Evolutionary conservation across 345 rosid genomes (phyloP).

Genomic region (Geranium brycei): DNA sequence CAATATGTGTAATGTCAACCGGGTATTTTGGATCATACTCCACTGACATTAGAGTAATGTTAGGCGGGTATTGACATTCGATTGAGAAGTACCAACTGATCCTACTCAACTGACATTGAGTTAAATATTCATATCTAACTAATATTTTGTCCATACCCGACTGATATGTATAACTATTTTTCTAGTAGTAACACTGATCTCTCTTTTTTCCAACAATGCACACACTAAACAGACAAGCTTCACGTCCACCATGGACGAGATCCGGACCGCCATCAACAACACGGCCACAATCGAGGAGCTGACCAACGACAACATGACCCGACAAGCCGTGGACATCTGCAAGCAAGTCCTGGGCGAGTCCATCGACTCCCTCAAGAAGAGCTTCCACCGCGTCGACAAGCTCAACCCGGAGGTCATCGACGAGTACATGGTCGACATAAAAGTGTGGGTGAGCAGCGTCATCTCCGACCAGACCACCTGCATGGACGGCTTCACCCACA

Average conservation of each 20-base stretch:
- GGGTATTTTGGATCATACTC: too few relatives aligned
- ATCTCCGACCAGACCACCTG: not conserved
- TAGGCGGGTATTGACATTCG: too few relatives aligned
- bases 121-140: too few relatives aligned
- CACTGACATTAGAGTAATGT: too few relatives aligned
- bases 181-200: too few relatives aligned
- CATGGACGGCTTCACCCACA: not conserved
- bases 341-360: not conserved
- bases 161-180: too few relatives aligned
- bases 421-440: not conserved
- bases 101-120: too few relatives aligned
- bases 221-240: not conserved
- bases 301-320: not conserved
- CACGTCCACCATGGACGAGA: not conserved
- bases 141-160: too few relatives aligned
- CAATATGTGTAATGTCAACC: too few relatives aligned
- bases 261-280: not conserved
- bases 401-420: not conserved
- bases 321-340: not conserved
- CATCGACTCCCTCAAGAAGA: not conserved
- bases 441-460: not conserved
- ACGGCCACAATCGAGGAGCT: not conserved
- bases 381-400: not conserved
- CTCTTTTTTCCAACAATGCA: too few relatives aligned
- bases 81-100: too few relatives aligned